These are phyloP conservation scores for Agrostemma githago DNA, from an alignment of 148 eudicot genomes.

Conservation along the genomic window DNA sequence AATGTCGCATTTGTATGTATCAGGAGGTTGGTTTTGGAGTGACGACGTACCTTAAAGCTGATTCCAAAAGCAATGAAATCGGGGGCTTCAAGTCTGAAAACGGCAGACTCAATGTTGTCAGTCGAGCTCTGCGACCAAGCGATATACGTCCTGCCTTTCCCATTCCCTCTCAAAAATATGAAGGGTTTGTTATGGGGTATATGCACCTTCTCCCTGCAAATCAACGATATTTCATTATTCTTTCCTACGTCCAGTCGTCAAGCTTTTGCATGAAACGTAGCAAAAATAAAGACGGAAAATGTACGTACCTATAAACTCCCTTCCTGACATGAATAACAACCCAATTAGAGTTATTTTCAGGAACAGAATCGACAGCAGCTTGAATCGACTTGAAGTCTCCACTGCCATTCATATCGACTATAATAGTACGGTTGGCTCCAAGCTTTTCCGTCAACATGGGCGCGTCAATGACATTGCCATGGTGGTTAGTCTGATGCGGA, in stretches of 20 bases:
- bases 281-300: not conserved
- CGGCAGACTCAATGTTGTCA: conserved; percentile 60
- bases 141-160: conserved; percentile 50
- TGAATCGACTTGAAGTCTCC: conserved; percentile 70
- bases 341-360: conserved; percentile 69
- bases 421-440: conserved; percentile 37
- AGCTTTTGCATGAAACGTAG: not conserved
- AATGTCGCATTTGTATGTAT: not conserved
- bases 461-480: conserved; percentile 32
- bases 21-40: not conserved
- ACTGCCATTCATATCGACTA: conserved; percentile 57
- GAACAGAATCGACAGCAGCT: conserved; percentile 71
- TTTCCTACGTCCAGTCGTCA: too few species aligned
- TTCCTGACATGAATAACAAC: conserved; percentile 60
- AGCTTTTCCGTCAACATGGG: conserved; percentile 39
- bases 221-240: too few species aligned
- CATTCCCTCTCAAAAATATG: conserved; percentile 81
- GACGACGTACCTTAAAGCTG: conserved; percentile 78
- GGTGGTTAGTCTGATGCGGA: not conserved
- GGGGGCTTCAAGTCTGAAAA: conserved; percentile 67
- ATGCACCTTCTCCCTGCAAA: conserved; percentile 68
- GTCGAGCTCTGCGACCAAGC: conserved; percentile 58
- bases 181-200: conserved; percentile 54
- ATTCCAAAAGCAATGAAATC: conserved; percentile 73
- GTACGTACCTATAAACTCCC: conserved; percentile 60